phyloP scores from a whole-genome alignment of 305 asterid genomes.

The Fraxinus paxiana region DNA sequence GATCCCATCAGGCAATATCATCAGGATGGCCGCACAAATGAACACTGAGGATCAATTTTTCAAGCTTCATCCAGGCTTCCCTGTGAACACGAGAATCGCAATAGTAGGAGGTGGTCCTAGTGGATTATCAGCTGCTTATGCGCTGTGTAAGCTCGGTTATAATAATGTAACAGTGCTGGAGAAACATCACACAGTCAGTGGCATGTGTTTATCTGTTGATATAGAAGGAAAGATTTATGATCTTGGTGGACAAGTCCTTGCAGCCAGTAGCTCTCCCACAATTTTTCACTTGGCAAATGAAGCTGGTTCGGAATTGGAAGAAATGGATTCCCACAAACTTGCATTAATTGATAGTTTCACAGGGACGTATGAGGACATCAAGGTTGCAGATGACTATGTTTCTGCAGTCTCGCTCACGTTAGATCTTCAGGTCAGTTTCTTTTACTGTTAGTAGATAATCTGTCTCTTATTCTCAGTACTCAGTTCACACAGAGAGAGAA shows the following conservation, averaged over 20 bases:
- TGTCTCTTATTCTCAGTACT: not conserved
- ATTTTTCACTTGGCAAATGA: conserved; percentile 70
- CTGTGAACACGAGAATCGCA: conserved; percentile 54
- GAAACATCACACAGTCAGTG: conserved; percentile 75
- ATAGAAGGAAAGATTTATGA: conserved; percentile 73
- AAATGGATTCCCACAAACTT: conserved; percentile 66
- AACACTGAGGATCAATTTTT: conserved; percentile 52
- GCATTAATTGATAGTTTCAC: conserved; percentile 63
- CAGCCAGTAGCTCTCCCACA: conserved; percentile 86
- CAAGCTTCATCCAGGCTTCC: conserved; percentile 65
- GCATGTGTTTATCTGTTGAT: conserved; percentile 77
- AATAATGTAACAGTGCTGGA: conserved; percentile 61
- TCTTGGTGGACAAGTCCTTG: conserved; percentile 92
- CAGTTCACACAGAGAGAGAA: not conserved
- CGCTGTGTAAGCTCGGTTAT: conserved; percentile 68
- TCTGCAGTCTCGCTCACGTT: conserved; percentile 65
- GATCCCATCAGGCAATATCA: conserved; percentile 14
- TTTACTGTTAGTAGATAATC: not conserved
- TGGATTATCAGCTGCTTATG: conserved; percentile 79
- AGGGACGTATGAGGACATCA: conserved; percentile 63
- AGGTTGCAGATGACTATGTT: conserved; percentile 78
- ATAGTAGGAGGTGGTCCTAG: conserved; percentile 89
- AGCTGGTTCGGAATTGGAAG: conserved; percentile 61
- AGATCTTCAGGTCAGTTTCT: conserved; percentile 65
- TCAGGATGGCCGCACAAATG: conserved; percentile 26